Conservation (phyloP, 2,329 filamentous ascomycete genomes). For the Fusarium nodosum region DNA sequence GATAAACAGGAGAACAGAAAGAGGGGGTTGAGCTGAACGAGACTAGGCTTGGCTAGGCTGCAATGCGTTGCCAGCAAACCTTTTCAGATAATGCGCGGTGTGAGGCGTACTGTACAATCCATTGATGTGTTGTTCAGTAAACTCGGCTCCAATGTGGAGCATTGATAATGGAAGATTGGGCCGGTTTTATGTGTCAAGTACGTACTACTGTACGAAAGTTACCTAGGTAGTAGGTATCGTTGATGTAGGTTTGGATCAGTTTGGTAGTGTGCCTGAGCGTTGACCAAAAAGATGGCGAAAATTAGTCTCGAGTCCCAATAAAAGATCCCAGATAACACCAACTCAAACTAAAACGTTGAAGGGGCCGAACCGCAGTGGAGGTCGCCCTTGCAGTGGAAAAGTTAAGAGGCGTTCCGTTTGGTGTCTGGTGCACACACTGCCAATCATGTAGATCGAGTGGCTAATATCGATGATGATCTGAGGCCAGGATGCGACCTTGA, state of each 20-base stretch:
- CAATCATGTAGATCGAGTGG: constrained; percentile 36
- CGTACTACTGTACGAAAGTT: neutral
- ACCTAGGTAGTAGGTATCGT: neutral
- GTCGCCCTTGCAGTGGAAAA: constrained; percentile 42
- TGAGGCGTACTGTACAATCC: constrained; percentile 23
- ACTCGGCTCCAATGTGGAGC: constrained; percentile 35
- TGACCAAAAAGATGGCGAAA: constrained; percentile 17
- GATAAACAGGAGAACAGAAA: neutral
- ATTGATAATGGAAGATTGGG: constrained; percentile 8
- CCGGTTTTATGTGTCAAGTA: constrained; percentile 7
- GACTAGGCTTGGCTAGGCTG: constrained; percentile 28
- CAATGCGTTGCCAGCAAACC: constrained; percentile 43
- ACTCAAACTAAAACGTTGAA: constrained; percentile 31
- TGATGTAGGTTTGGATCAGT: constrained; percentile 2
- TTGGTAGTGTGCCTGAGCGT: constrained; percentile 33
- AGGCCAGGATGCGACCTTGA: constrained; percentile 41
- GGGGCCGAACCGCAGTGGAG: constrained; percentile 44
- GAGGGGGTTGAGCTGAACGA: constrained; percentile 20
- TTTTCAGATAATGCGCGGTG: constrained; percentile 28
- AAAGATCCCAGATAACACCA: constrained; percentile 22
- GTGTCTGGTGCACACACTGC: constrained; percentile 20
- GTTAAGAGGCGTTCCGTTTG: constrained; percentile 37
- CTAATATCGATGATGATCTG: constrained; percentile 40
- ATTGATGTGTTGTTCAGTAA: constrained; percentile 30
- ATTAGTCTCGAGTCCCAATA: constrained; percentile 23